Percentiles rank a stretch among this genome's conserved stretches.
These are phyloP conservation scores for Epicoccum nigrum DNA, from an alignment of 2,329 filamentous ascomycete species.

Conservation along the genomic window DNA sequence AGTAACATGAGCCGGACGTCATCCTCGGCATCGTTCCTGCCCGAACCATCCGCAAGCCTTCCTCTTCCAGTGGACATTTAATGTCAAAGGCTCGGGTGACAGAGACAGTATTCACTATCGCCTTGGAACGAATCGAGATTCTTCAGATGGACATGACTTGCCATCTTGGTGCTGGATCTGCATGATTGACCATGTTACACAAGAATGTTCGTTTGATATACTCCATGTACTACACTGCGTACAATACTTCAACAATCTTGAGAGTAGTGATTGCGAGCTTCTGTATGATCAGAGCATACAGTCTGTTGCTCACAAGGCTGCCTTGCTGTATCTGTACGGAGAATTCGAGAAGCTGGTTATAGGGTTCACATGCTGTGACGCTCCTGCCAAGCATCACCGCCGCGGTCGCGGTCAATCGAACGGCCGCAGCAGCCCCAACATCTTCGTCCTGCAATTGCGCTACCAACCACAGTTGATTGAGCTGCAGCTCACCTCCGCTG, in stretches of 20 bases:
- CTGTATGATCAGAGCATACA: neutral
- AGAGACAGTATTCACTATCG: neutral
- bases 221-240: too few relatives aligned
- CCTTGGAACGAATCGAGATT: neutral
- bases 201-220: neutral
- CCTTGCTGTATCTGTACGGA: neutral
- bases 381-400: slow-evolving; percentile 14
- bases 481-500: slow-evolving; percentile 26
- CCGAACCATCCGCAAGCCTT: slow-evolving; percentile 14
- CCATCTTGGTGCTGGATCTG: too few relatives aligned
- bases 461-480: slow-evolving; percentile 24
- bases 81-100: neutral
- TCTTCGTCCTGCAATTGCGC: slow-evolving; percentile 9
- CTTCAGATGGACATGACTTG: too few relatives aligned
- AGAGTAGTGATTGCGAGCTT: neutral
- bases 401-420: neutral
- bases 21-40: slow-evolving; percentile 12
- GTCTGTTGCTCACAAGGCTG: too few relatives aligned
- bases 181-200: neutral
- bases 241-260: too few relatives aligned
- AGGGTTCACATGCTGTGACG: too few relatives aligned
- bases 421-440: slow-evolving; percentile 1
- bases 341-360: too few relatives aligned
- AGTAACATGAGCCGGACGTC: neutral
- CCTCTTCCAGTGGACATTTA: neutral